Evolutionary conservation across 139 green algal species (phyloP).

Genomic region (Chlorella sorokiniana): DNA sequence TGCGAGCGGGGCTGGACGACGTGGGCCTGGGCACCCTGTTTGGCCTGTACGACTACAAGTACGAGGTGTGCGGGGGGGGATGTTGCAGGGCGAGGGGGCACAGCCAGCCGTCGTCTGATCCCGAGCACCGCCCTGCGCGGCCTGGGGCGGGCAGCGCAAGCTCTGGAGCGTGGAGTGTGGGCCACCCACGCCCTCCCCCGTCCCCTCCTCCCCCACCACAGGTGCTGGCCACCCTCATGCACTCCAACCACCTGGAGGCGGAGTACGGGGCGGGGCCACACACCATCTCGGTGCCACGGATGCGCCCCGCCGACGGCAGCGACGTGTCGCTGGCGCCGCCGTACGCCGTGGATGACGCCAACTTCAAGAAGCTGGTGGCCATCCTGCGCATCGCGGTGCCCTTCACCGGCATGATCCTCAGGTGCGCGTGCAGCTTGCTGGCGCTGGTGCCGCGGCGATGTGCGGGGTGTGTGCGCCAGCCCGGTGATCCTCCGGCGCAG

Average conservation of each 20-base stretch:
- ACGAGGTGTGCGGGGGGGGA: constrained; percentile 9
- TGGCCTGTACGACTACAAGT: constrained; percentile 71
- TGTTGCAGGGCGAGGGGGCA: not conserved
- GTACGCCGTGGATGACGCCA: constrained; percentile 60
- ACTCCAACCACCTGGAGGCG: constrained; percentile 70
- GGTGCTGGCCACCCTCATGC: constrained; percentile 65
- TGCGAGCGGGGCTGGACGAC: constrained; percentile 71
- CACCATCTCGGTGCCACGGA: constrained; percentile 72
- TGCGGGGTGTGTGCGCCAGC: too few relatives aligned
- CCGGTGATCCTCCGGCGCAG: not conserved
- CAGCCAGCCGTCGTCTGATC: too few relatives aligned
- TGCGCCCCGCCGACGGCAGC: constrained; percentile 69
- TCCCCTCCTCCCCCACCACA: constrained; percentile 9
- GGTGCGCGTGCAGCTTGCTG: not conserved
- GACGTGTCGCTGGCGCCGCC: constrained; percentile 45
- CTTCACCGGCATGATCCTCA: constrained; percentile 79
- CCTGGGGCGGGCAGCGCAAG: too few relatives aligned
- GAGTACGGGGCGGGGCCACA: constrained; percentile 71
- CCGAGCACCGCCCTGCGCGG: too few relatives aligned
- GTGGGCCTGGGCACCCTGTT: constrained; percentile 74
- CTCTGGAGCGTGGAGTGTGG: too few relatives aligned
- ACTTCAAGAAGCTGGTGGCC: constrained; percentile 78
- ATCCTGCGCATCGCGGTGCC: constrained; percentile 73
- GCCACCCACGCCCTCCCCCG: not conserved
- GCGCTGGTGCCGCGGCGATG: too few relatives aligned